Evolutionary conservation across 257 asterid genomes (phyloP), one percentile per base, ranked within the genome.

Genomic region (Leptodermis oblonga): DNA sequence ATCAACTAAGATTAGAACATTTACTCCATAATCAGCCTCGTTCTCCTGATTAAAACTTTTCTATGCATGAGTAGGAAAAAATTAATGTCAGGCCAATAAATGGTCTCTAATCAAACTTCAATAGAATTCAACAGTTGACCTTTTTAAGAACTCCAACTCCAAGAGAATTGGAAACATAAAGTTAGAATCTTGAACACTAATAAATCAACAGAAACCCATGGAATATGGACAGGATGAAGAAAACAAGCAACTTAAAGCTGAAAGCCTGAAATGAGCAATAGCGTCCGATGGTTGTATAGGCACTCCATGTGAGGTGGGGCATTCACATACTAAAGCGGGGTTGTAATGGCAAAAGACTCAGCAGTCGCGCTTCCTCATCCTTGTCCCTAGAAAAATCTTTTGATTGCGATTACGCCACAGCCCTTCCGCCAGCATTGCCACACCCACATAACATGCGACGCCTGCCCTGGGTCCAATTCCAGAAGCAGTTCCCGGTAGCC

Each of bases 301-400:
- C 97, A 76, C 99, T 93, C 99, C 96, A 93, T 88, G 63, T 90
- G 96, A 52, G 99, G 99, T 43, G 97, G 96, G 78, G 99, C 96
- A 84, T 90, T 93, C 7, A 93, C 99, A 79, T 93, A 93, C 76
- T 93, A 93, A 76, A 90, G 96, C 39, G 97, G 99, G 71, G 99
- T 90, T 54, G 99, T 88, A 71, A 93, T 85, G 60, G 90, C 91
- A 79, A 87, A 86, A 22, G 83, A 78, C 41, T 85, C 91, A 18
- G 78, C 60, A 64, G 18, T 48, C 58, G 62, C 37, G n/a, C n/a
- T n/a, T n/a, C n/a, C n/a, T n/a, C n/a, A n/a, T n/a, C n/a, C n/a
- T n/a, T n/a, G n/a, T n/a, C n/a, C n/a, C n/a, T n/a, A n/a, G n/a
- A n/a, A n/a, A n/a, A n/a, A n/a, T n/a, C n/a, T n/a, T n/a, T n/a